Percentiles rank a stretch among this genome's conserved stretches.
phyloP scores from a whole-genome alignment of 2,329 filamentous ascomycete species.

The Ceratocystis ficicola region DNA sequence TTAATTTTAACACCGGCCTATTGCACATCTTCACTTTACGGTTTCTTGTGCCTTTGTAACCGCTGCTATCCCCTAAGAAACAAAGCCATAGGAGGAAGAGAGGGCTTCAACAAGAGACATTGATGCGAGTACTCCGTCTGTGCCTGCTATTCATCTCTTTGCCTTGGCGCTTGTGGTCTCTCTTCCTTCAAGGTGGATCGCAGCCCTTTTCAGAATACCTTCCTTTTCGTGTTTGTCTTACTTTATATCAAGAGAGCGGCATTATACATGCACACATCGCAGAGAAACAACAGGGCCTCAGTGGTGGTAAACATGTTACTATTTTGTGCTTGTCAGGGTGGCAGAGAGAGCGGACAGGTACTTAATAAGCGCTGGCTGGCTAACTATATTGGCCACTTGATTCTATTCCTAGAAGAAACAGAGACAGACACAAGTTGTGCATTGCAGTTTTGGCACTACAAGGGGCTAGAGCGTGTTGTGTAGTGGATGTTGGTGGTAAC shows the following conservation, averaged over 20 bases:
- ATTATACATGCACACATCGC: not conserved
- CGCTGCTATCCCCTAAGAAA: not conserved
- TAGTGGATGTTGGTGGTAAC: not conserved
- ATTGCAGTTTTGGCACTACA: not conserved
- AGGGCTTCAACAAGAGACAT: not conserved
- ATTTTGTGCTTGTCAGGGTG: not conserved
- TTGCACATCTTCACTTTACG: constrained; percentile 7
- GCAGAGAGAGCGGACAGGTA: not conserved
- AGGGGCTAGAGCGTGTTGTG: not conserved
- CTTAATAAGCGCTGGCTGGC: not conserved
- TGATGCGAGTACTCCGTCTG: too few relatives aligned
- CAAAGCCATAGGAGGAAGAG: not conserved
- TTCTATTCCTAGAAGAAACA: not conserved
- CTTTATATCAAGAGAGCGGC: not conserved
- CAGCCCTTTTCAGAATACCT: not conserved
- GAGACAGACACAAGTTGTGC: not conserved
- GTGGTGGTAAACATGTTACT: not conserved
- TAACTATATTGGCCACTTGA: not conserved
- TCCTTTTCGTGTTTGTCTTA: constrained; percentile 4
- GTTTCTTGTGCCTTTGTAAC: not conserved
- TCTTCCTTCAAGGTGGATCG: not conserved
- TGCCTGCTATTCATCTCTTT: not conserved
- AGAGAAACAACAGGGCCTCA: not conserved
- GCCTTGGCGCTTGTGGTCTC: not conserved
- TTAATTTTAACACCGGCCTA: not conserved